Conservation (phyloP, 257 asterid species). For the Nicotiana noctiflora region DNA sequence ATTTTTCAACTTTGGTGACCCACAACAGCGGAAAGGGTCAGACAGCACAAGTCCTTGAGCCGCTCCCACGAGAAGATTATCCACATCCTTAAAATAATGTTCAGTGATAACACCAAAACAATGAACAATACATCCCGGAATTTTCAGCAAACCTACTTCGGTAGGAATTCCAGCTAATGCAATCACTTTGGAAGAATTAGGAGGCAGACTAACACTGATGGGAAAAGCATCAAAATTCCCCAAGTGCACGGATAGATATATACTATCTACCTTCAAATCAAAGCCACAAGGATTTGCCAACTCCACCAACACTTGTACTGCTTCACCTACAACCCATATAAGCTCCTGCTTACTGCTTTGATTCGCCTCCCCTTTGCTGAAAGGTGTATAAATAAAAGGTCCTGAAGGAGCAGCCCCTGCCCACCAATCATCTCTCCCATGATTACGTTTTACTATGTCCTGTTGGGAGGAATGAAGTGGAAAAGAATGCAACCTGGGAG, state of each 20-base stretch:
- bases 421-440: constrained; percentile 97
- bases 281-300: constrained; percentile 99
- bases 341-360: constrained; percentile 73
- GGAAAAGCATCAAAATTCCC: constrained; percentile 93
- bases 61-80: constrained; percentile 80
- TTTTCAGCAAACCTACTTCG: constrained; percentile 66
- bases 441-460: constrained; percentile 83
- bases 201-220: constrained; percentile 68
- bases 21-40: constrained; percentile 96
- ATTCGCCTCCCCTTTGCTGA: constrained; percentile 88
- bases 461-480: constrained; percentile 85
- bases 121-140: constrained; percentile 94
- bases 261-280: constrained; percentile 89
- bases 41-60: constrained; percentile 98
- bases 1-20: constrained; percentile 73
- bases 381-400: constrained; percentile 97
- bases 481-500: constrained; percentile 82
- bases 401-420: constrained; percentile 96
- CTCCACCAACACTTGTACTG: constrained; percentile 90
- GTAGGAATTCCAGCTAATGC: constrained; percentile 93
- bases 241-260: constrained; percentile 82
- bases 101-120: constrained; percentile 96
- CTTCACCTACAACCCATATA: constrained; percentile 94
- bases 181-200: constrained; percentile 90
- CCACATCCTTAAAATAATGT: constrained; percentile 95